These are phyloP conservation scores for Cystobasidiopsis lactophilus DNA, from an alignment of 768 basidiomycete species.

Conservation along the genomic window DNA sequence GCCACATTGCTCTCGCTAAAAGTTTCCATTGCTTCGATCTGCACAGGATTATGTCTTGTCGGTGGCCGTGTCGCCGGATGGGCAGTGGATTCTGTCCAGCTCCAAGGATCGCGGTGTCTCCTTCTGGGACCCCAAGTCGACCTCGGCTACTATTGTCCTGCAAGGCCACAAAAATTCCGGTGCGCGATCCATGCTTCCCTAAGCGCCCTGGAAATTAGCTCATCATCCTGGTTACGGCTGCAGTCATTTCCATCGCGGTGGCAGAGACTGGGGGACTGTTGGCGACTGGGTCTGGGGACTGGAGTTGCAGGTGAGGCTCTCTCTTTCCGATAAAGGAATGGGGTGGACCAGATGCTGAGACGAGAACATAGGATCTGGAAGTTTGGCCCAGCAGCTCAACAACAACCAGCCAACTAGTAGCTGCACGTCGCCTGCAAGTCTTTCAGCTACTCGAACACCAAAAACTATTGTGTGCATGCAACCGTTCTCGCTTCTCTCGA, in stretches of 20 bases:
- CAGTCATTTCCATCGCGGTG: slow-evolving; percentile 52
- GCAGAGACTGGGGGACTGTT: slow-evolving; percentile 39
- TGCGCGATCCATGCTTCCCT: slow-evolving; percentile 22
- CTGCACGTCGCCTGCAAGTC: too few relatives aligned
- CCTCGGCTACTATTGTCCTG: slow-evolving; percentile 73
- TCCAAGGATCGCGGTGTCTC: slow-evolving; percentile 90
- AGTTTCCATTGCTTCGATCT: not conserved
- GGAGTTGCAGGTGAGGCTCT: slow-evolving; percentile 18
- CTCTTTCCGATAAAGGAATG: too few relatives aligned
- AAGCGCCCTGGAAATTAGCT: too few relatives aligned
- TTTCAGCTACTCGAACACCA: too few relatives aligned
- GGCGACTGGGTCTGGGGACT: slow-evolving; percentile 51
- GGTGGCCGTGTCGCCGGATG: slow-evolving; percentile 69
- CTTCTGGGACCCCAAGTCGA: slow-evolving; percentile 64
- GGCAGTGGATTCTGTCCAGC: slow-evolving; percentile 84
- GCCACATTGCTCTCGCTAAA: slow-evolving; percentile 10
- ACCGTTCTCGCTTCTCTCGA: too few relatives aligned
- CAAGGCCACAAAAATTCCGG: slow-evolving; percentile 56
- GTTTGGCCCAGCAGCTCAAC: too few relatives aligned
- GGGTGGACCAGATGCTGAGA: too few relatives aligned
- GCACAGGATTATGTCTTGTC: slow-evolving; percentile 47
- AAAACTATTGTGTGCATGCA: too few relatives aligned
- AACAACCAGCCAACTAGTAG: too few relatives aligned
- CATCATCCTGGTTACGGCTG: slow-evolving; percentile 1
- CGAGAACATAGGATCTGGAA: too few relatives aligned